A percentile compares a stretch with the other conserved stretches of the same genome.
Evolutionary conservation across 805 yeast species (phyloP).

Genomic region (Wickerhamiella cacticola): DNA sequence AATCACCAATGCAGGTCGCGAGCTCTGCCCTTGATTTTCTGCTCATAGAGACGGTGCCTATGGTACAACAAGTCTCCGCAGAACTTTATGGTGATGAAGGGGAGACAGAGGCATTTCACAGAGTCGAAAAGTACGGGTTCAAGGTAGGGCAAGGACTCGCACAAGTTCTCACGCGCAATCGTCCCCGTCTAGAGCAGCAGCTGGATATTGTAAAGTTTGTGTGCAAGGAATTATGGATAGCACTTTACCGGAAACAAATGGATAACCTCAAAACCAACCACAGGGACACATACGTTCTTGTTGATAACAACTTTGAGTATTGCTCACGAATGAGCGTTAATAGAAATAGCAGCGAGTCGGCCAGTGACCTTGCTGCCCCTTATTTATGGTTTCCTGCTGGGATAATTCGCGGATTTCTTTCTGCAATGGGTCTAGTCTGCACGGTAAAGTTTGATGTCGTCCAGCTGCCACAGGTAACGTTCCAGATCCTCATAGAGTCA

Average conservation of each 20-base stretch:
- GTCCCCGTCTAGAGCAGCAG: conserved; percentile 44
- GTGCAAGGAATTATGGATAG: conserved; percentile 84
- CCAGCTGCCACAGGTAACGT: conserved; percentile 55
- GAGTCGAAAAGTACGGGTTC: conserved; percentile 63
- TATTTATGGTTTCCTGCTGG: conserved; percentile 68
- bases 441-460: conserved; percentile 52
- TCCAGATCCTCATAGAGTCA: conserved; percentile 40
- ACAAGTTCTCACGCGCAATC: conserved; percentile 35
- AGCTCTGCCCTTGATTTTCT: conserved; percentile 42
- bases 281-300: conserved; percentile 66
- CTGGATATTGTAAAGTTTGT: conserved; percentile 82
- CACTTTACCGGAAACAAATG: conserved; percentile 70
- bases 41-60: conserved; percentile 65
- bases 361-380: conserved; percentile 30
- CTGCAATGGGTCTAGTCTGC: conserved; percentile 56
- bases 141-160: conserved; percentile 50
- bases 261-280: conserved; percentile 90
- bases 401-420: conserved; percentile 56
- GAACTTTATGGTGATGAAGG: conserved; percentile 26
- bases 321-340: conserved; percentile 38
- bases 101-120: conserved; percentile 32
- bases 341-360: conserved; percentile 24
- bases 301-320: conserved; percentile 52
- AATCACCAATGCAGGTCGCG: conserved; percentile 22
- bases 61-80: conserved; percentile 51